These are phyloP conservation scores for Aristolochia contorta DNA, from an alignment of 164 flowering plant species.

Conservation along the genomic window DNA sequence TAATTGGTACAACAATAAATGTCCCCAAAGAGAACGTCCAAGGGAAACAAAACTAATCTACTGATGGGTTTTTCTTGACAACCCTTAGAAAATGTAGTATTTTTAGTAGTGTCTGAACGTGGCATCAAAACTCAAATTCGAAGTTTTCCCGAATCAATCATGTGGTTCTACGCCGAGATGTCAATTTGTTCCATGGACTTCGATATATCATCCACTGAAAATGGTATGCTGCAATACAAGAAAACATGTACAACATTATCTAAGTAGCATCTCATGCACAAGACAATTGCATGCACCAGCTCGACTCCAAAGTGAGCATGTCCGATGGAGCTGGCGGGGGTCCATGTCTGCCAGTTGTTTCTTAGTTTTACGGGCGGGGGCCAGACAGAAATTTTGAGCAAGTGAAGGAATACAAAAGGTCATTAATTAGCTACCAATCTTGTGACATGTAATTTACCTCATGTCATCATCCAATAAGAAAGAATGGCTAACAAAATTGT, in stretches of 20 bases:
- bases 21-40: too few species aligned
- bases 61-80: too few species aligned
- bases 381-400: too few species aligned
- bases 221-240: constrained; percentile 70
- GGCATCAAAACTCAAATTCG: constrained; percentile 86
- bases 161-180: constrained; percentile 77
- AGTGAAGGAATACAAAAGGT: background rate
- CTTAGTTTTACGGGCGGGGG: too few species aligned
- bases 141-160: constrained; percentile 86
- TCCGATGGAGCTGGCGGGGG: too few species aligned
- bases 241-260: background rate
- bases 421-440: background rate
- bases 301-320: too few species aligned
- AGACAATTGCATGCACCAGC: background rate
- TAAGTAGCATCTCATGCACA: background rate
- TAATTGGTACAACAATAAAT: too few species aligned
- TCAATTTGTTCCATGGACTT: constrained; percentile 90
- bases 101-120: constrained; percentile 23
- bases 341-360: too few species aligned
- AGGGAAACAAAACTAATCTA: too few species aligned
- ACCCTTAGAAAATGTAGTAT: too few species aligned
- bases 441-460: constrained; percentile 23
- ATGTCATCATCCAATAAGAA: constrained; percentile 63
- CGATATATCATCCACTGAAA: constrained; percentile 87
- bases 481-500: constrained; percentile 56